Evolutionary conservation across 2,329 filamentous ascomycete species (phyloP), one percentile per base, ranked within the genome.

Genomic region (Cladosporium sp.): DNA sequence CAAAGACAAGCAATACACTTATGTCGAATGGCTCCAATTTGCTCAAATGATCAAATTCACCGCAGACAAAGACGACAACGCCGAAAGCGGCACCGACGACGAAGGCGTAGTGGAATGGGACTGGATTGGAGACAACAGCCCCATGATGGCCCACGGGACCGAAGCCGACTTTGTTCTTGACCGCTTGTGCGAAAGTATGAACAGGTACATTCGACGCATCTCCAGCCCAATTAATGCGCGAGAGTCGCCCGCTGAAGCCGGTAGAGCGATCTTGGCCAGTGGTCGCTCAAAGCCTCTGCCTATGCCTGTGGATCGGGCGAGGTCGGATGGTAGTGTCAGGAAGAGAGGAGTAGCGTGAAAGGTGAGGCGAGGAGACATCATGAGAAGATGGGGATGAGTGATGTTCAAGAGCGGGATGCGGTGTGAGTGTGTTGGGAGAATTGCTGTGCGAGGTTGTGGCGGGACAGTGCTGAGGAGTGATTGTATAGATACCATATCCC

Each of bases 11-110:
- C 81, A 80, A 55, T 97, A 96, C 70, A 79, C 77, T 0, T 97
- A 91, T 62, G 85, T 91, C 63, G 88, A 96, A 69, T 96, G 91
- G 92, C 88, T 88, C 0, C 89, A 90, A 76, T 94, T 90, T 65
- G 86, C 92, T 7, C 82, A 83, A 20, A 78, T 96, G 32, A 89
- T 96, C 36, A 77, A 81, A 2, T 85, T 86, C 62, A 76, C 76
- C 2, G 66, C 68, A 1, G 52, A 47, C n/a, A 56, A 44, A n/a
- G 55, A 64, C 13, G 63, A 62, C 10, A 59, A 62, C n/a, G 13
- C 45, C 17, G 25, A 20, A 3, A 34, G 42, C 4, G 61, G 81
- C 72, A 36, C 70, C 66, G 54, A 73, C 68, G 52, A 83, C 57
- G 80, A 83, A 25, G 83, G 81, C 0, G 65, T 86, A 17, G 74